phyloP scores from a whole-genome alignment of 1,284 basidiomycete species.

The Cryptococcus wingfieldii region DNA sequence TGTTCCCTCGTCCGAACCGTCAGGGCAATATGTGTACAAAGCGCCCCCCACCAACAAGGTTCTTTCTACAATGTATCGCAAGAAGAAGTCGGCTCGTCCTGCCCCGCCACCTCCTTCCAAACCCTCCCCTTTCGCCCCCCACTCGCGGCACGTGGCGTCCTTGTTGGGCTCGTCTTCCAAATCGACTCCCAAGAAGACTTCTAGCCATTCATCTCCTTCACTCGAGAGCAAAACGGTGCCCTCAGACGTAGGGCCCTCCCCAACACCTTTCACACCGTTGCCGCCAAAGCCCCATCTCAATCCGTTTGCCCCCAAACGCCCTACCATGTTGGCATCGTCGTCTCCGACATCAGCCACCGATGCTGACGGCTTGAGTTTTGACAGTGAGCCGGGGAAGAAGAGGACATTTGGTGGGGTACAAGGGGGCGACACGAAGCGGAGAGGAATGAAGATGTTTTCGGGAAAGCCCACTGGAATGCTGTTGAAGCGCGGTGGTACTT shows the following conservation, averaged over 20 bases:
- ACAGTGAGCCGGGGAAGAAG: constrained; percentile 7
- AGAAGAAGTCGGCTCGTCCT: not conserved
- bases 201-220: not conserved
- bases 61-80: no score
- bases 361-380: constrained; percentile 1
- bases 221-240: not conserved
- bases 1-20: no score
- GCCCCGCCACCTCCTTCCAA: not conserved
- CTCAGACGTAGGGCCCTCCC: not conserved
- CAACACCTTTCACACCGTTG: not conserved
- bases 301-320: not conserved
- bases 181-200: not conserved
- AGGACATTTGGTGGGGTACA: constrained; percentile 13
- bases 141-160: not conserved
- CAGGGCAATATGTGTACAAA: no score
- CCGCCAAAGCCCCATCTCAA: not conserved
- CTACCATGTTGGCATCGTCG: not conserved
- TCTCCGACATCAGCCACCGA: not conserved
- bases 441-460: constrained; percentile 27
- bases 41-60: no score
- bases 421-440: constrained; percentile 8
- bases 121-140: not conserved
- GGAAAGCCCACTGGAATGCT: not conserved
- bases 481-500: not conserved
- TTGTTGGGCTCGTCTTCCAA: not conserved